These are phyloP conservation scores for Sporothrix curviconia DNA, from an alignment of 2,329 filamentous ascomycete species.

Conservation along the genomic window DNA sequence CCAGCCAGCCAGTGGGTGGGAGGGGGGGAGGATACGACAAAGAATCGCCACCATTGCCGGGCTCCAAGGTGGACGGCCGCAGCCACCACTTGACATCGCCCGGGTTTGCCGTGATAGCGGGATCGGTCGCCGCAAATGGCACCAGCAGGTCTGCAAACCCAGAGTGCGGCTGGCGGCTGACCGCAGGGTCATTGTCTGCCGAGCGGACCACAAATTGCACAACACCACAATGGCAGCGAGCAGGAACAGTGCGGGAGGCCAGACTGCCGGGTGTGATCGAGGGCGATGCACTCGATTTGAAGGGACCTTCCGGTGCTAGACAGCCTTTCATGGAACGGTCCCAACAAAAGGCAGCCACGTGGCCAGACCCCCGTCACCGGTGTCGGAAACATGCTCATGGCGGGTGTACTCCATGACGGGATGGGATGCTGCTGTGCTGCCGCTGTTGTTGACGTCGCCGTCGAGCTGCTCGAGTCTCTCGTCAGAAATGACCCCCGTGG, in stretches of 20 bases:
- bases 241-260: slow-evolving; percentile 17
- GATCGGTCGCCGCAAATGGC: slow-evolving; percentile 32
- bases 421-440: too few relatives aligned
- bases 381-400: slow-evolving; percentile 26
- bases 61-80: slow-evolving; percentile 30
- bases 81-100: slow-evolving; percentile 55
- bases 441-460: neutral
- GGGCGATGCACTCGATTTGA: too few relatives aligned
- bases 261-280: neutral
- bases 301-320: neutral
- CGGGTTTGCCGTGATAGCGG: slow-evolving; percentile 31
- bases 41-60: too few relatives aligned
- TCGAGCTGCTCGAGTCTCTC: neutral
- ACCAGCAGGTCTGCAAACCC: slow-evolving; percentile 48
- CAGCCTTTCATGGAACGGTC: neutral
- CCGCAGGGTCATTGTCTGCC: slow-evolving; percentile 34
- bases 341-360: slow-evolving; percentile 25
- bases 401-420: slow-evolving; percentile 10
- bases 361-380: slow-evolving; percentile 33
- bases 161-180: slow-evolving; percentile 39
- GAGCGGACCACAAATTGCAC: slow-evolving; percentile 52
- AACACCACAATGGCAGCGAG: slow-evolving; percentile 42
- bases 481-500: slow-evolving; percentile 30
- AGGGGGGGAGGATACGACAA: too few relatives aligned
- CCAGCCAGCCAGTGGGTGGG: slow-evolving; percentile 45